Evolutionary conservation across 2,329 filamentous ascomycete genomes (phyloP).

Genomic region (Colletotrichum liaoningense): DNA sequence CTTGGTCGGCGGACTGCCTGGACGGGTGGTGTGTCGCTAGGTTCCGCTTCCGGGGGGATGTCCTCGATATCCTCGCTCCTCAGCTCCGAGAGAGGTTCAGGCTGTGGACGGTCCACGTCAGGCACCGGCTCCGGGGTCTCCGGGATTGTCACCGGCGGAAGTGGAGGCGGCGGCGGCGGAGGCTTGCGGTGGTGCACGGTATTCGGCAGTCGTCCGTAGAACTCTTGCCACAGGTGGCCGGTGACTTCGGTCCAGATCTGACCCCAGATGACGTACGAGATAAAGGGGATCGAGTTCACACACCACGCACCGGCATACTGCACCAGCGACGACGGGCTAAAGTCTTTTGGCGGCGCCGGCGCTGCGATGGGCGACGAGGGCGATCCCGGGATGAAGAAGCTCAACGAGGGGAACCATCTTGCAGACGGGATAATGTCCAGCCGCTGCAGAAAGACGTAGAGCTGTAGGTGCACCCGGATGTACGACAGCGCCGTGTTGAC

Average conservation of each 20-base stretch:
- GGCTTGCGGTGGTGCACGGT: conserved; percentile 45
- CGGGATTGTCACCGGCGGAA: conserved; percentile 33
- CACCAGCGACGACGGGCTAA: conserved; percentile 51
- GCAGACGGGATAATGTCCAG: conserved; percentile 57
- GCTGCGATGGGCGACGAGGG: conserved; percentile 60
- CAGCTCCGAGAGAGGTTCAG: conserved; percentile 5
- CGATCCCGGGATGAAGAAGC: conserved; percentile 68
- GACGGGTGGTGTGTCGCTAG: conserved; percentile 41
- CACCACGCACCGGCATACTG: conserved; percentile 56
- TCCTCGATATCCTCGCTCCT: conserved; percentile 1
- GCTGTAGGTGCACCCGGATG: conserved; percentile 60
- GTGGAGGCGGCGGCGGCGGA: conserved; percentile 37
- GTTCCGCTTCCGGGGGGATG: background rate
- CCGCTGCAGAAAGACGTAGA: conserved; percentile 65
- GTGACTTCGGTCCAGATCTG: conserved; percentile 50
- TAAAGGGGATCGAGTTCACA: conserved; percentile 59
- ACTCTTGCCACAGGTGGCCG: conserved; percentile 49
- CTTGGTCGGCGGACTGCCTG: conserved; percentile 55
- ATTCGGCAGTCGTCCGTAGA: conserved; percentile 54
- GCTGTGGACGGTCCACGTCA: conserved; percentile 6
- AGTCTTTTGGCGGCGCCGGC: conserved; percentile 54
- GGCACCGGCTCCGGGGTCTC: conserved; percentile 11
- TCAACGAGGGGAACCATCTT: conserved; percentile 55
- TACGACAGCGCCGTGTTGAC: conserved; percentile 47
- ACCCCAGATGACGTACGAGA: conserved; percentile 57